These are phyloP conservation scores for Sistotremastrum niveocremeum DNA, from an alignment of 768 basidiomycete genomes.

Conservation along the genomic window DNA sequence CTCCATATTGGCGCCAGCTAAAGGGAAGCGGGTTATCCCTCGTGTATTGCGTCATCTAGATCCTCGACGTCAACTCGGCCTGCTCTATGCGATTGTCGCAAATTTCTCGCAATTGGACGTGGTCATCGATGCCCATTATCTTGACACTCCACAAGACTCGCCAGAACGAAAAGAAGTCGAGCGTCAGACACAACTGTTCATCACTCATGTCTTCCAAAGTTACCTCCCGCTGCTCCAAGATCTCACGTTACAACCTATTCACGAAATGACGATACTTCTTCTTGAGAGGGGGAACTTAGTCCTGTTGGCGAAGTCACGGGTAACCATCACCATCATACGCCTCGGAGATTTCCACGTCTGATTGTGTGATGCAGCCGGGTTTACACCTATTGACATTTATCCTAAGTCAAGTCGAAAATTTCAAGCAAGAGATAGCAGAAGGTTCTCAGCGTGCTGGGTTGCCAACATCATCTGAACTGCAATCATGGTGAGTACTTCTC, in stretches of 20 bases:
- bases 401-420: constrained; percentile 83
- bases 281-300: constrained; percentile 67
- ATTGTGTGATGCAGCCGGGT: constrained; percentile 53
- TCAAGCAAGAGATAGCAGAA: constrained; percentile 56
- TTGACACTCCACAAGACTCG: constrained; percentile 54
- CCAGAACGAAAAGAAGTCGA: constrained; percentile 58
- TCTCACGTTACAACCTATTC: constrained; percentile 68
- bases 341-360: constrained; percentile 2
- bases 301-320: constrained; percentile 65
- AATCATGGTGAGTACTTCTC: constrained; percentile 54
- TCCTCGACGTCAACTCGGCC: constrained; percentile 65
- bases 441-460: constrained; percentile 40
- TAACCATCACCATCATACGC: constrained; percentile 23
- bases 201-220: constrained; percentile 75
- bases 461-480: constrained; percentile 59
- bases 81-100: constrained; percentile 84
- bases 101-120: constrained; percentile 94
- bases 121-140: constrained; percentile 57
- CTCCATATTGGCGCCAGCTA: constrained; percentile 72
- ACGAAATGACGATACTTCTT: constrained; percentile 73
- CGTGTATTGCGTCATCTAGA: constrained; percentile 77
- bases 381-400: constrained; percentile 83
- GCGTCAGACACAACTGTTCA: constrained; percentile 81
- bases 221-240: constrained; percentile 71
- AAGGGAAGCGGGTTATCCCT: constrained; percentile 88